Conservation (phyloP, 495 filamentous ascomycete species). For the Collariella sp. region DNA sequence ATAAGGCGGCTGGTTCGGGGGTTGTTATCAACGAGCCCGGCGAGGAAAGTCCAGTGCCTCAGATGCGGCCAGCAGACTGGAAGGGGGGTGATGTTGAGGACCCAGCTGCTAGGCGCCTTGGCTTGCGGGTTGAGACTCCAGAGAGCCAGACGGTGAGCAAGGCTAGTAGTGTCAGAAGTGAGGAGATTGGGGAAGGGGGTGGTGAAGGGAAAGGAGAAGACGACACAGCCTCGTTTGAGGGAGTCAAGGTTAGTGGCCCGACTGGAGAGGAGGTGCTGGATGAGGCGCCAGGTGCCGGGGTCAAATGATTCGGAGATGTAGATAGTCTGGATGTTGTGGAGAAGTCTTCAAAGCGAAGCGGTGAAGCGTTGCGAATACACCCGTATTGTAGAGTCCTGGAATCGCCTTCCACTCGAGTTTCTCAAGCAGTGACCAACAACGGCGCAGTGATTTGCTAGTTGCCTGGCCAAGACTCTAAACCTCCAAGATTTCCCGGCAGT, state of each 20-base stretch:
- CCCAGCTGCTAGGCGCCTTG: constrained; percentile 50
- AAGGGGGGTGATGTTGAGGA: constrained; percentile 42
- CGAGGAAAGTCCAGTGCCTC: constrained; percentile 54
- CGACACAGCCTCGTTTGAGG: constrained; percentile 20
- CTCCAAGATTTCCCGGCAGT: too few relatives aligned
- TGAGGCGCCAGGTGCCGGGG: background rate
- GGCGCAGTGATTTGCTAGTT: too few relatives aligned
- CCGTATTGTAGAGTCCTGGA: too few relatives aligned
- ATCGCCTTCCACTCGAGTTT: too few relatives aligned
- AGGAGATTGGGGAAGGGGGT: constrained; percentile 9
- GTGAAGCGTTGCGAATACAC: too few relatives aligned
- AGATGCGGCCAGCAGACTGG: constrained; percentile 65
- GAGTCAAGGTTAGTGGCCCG: constrained; percentile 29
- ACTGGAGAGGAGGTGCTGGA: constrained; percentile 23
- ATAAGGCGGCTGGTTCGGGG: constrained; percentile 16
- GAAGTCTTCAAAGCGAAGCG: too few relatives aligned
- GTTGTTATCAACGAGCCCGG: constrained; percentile 50
- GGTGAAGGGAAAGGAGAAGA: background rate
- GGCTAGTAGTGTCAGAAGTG: constrained; percentile 42
- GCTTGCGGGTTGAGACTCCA: constrained; percentile 52
- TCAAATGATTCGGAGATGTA: background rate
- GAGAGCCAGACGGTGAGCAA: constrained; percentile 57
- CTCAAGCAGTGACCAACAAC: too few relatives aligned
- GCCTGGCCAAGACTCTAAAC: too few relatives aligned
- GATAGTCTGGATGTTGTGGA: too few relatives aligned